Conservation (phyloP, 495 filamentous ascomycete species). For the Penicillium egyptiacum region DNA sequence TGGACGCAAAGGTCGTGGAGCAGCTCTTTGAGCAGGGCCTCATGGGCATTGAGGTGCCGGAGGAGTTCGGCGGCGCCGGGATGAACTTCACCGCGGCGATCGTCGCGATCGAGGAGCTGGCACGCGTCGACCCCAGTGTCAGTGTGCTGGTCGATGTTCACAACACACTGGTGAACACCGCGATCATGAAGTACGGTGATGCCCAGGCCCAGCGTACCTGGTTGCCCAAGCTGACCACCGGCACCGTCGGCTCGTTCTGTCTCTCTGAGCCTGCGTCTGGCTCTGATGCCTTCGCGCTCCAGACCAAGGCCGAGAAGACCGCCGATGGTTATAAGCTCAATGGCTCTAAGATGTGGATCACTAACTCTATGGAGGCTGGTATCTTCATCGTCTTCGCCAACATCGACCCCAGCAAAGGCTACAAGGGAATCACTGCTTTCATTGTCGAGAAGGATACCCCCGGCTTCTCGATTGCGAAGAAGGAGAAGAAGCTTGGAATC, state of each 20-base stretch:
- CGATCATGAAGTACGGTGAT: constrained; percentile 81
- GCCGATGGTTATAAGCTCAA: constrained; percentile 80
- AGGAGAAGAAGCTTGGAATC: constrained; percentile 99
- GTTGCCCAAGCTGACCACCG: constrained; percentile 82
- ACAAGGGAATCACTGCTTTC: constrained; percentile 96
- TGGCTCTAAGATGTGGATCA: constrained; percentile 99
- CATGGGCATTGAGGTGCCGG: constrained; percentile 97
- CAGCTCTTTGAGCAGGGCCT: constrained; percentile 95
- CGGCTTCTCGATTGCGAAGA: constrained; percentile 96
- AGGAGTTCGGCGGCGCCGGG: constrained; percentile 92
- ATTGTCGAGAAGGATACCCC: constrained; percentile 86
- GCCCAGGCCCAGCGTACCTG: constrained; percentile 74
- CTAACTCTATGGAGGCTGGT: constrained; percentile 87
- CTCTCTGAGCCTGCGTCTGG: constrained; percentile 92
- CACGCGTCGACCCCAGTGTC: constrained; percentile 90
- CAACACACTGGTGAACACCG: constrained; percentile 97
- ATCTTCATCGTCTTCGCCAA: constrained; percentile 99
- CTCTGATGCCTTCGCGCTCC: constrained; percentile 92
- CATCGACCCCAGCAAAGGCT: constrained; percentile 79
- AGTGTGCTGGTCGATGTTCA: constrained; percentile 93
- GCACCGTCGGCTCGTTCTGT: constrained; percentile 94
- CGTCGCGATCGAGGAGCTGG: constrained; percentile 94
- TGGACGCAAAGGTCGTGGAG: constrained; percentile 87
- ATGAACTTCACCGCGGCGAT: constrained; percentile 99
- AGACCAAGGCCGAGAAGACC: constrained; percentile 78